Percentiles rank a stretch among this genome's conserved stretches.
Conservation (phyloP, 371 early-diverging fungal genomes). For the Umbelopsis sp. region DNA sequence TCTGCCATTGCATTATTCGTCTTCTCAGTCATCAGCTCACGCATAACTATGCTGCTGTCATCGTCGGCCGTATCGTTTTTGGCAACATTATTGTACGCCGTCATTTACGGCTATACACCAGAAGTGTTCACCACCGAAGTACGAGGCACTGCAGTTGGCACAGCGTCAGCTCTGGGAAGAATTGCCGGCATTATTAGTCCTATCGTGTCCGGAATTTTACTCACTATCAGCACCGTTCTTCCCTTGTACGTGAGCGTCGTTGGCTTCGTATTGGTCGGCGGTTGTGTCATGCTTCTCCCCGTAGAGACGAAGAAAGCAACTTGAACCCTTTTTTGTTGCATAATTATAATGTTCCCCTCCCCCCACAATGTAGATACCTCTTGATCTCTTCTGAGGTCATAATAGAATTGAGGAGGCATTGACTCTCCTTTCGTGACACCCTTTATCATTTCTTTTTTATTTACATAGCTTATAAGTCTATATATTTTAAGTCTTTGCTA, state of each 20-base stretch:
- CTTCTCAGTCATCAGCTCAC: constrained; percentile 60
- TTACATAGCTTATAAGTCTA: not conserved
- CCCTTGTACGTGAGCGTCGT: constrained; percentile 73
- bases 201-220: constrained; percentile 68
- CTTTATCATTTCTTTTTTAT: not conserved
- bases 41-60: constrained; percentile 61
- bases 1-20: constrained; percentile 67
- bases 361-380: not conserved
- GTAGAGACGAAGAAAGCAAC: constrained; percentile 62
- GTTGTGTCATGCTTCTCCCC: constrained; percentile 71
- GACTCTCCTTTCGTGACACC: not conserved
- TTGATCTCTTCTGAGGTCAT: not conserved
- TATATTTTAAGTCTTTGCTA: not conserved
- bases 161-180: constrained; percentile 77
- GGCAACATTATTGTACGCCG: constrained; percentile 81
- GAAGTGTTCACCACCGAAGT: constrained; percentile 82
- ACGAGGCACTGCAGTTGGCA: constrained; percentile 83
- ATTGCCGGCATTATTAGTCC: constrained; percentile 82
- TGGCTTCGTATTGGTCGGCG: constrained; percentile 60
- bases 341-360: not conserved
- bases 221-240: constrained; percentile 55
- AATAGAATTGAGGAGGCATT: not conserved
- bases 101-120: constrained; percentile 87
- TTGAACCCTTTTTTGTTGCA: not conserved
- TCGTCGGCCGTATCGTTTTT: constrained; percentile 73